A percentile compares a stretch with the other conserved stretches of the same genome.
Evolutionary conservation across 768 basidiomycete genomes (phyloP).

Genomic region (Saitozyma podzolica): DNA sequence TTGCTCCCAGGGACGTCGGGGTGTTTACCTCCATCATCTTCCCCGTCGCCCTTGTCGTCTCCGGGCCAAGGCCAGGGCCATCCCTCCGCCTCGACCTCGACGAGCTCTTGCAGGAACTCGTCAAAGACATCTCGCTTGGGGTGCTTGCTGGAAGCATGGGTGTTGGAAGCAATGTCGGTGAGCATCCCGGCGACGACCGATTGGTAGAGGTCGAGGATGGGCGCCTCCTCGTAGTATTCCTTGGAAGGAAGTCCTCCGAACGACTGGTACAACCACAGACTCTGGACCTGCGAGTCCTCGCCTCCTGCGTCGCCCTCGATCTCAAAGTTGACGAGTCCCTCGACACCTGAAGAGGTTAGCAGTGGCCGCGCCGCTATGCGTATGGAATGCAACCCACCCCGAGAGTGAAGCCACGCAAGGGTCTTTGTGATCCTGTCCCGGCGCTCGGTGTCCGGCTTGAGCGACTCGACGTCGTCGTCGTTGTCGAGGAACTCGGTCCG

Average conservation of each 20-base stretch:
- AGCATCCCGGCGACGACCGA: conserved; percentile 70
- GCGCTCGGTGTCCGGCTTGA: conserved; percentile 30
- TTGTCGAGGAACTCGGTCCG: no score
- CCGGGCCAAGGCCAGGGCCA: conserved; percentile 61
- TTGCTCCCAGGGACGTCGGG: conserved; percentile 12
- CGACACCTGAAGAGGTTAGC: conserved; percentile 61
- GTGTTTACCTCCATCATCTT: conserved; percentile 13
- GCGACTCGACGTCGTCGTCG: no score
- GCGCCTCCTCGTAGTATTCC: conserved; percentile 86
- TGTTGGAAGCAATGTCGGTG: conserved; percentile 56
- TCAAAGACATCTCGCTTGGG: conserved; percentile 23
- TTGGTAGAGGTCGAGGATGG: conserved; percentile 68
- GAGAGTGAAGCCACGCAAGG: conserved; percentile 80
- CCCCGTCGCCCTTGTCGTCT: conserved; percentile 24
- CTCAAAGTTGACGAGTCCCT: conserved; percentile 73
- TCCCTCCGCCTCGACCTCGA: conserved; percentile 64
- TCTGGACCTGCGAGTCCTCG: conserved; percentile 80
- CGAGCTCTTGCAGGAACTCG: conserved; percentile 19
- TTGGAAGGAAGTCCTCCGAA: conserved; percentile 81
- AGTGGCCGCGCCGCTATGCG: background rate
- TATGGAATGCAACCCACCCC: conserved; percentile 58
- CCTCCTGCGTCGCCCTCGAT: conserved; percentile 81
- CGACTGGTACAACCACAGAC: conserved; percentile 80
- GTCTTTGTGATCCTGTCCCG: conserved; percentile 70
- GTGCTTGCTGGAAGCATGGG: conserved; percentile 13